A percentile compares a stretch with the other conserved stretches of the same genome.
Conservation (phyloP, 2,329 filamentous ascomycete genomes). For the Microdochium trichocladiopsis region DNA sequence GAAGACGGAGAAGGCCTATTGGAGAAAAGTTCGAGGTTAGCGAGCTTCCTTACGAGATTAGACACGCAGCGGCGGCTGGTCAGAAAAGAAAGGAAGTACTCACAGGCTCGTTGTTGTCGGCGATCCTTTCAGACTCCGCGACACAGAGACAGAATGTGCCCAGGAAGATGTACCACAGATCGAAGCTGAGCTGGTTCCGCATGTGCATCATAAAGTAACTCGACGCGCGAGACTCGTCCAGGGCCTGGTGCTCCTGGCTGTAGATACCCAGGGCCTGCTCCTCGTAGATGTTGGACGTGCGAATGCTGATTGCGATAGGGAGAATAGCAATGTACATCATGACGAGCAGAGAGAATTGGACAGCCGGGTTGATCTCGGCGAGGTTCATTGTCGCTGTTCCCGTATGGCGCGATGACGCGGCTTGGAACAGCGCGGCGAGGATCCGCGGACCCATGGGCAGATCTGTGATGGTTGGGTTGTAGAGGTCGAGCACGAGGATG, state of each 20-base stretch:
- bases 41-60: neutral
- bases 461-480: constrained; percentile 39
- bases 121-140: constrained; percentile 2
- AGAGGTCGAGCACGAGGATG: constrained; percentile 42
- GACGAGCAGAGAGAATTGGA: constrained; percentile 51
- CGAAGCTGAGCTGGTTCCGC: constrained; percentile 30
- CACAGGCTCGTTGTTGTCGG: constrained; percentile 1
- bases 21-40: neutral
- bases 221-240: constrained; percentile 17
- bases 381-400: constrained; percentile 44
- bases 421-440: constrained; percentile 52
- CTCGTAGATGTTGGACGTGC: constrained; percentile 54
- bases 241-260: constrained; percentile 18
- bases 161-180: constrained; percentile 32
- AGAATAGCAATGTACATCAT: constrained; percentile 63
- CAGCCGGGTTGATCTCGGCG: constrained; percentile 39
- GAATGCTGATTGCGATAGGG: constrained; percentile 54
- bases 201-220: constrained; percentile 25
- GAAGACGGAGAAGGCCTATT: constrained; percentile 21
- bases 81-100: neutral
- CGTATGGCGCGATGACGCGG: constrained; percentile 37
- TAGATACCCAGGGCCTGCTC: constrained; percentile 56
- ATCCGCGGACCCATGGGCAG: constrained; percentile 38
- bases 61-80: neutral
- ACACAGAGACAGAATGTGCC: constrained; percentile 28